These are phyloP conservation scores for Ustulina deusta DNA, from an alignment of 2,329 filamentous ascomycete species.

Conservation along the genomic window DNA sequence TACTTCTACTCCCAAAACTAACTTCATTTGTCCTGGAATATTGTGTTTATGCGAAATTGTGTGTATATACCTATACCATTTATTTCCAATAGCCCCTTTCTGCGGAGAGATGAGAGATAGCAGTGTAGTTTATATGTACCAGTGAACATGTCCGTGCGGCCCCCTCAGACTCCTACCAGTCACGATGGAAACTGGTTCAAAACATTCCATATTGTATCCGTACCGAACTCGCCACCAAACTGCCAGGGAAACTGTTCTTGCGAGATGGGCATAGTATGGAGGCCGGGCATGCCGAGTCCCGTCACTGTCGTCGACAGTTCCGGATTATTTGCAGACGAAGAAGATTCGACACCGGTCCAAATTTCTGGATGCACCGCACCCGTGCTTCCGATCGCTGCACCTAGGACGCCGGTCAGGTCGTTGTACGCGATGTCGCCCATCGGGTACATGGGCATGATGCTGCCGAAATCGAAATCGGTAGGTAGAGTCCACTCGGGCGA, in stretches of 20 bases:
- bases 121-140: neutral
- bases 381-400: constrained; percentile 39
- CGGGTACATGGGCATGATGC: constrained; percentile 67
- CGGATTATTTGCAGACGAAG: neutral
- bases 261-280: constrained; percentile 30
- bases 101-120: neutral
- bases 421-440: constrained; percentile 69
- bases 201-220: constrained; percentile 68
- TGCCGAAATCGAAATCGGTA: constrained; percentile 61
- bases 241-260: constrained; percentile 56
- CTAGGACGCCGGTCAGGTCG: constrained; percentile 60
- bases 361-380: constrained; percentile 40
- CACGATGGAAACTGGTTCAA: constrained; percentile 61
- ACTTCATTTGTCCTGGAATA: too few species aligned
- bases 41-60: neutral
- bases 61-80: neutral
- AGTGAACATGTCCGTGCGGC: neutral
- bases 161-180: neutral
- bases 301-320: constrained; percentile 5
- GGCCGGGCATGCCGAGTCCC: constrained; percentile 35
- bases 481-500: constrained; percentile 57
- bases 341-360: constrained; percentile 12
- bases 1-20: neutral
- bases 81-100: neutral
- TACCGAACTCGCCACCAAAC: constrained; percentile 67